These are phyloP conservation scores for Malbranchea zuffiana DNA, from an alignment of 2,329 filamentous ascomycete genomes.

Conservation along the genomic window DNA sequence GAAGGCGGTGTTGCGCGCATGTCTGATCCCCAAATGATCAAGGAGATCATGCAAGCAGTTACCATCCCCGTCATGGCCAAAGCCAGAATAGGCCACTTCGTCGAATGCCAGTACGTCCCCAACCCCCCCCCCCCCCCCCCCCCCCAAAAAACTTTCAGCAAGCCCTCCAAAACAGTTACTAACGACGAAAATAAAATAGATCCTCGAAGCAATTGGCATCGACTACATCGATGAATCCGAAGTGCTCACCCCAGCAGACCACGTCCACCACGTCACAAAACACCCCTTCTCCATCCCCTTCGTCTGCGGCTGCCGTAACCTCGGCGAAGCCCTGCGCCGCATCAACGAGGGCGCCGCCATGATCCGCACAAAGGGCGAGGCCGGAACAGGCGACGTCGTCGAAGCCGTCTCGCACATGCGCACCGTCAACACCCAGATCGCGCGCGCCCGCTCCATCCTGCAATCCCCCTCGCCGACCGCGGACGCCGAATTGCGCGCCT, in stretches of 20 bases:
- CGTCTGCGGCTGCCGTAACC: slow-evolving; percentile 89
- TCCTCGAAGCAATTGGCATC: slow-evolving; percentile 86
- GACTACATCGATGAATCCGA: slow-evolving; percentile 99
- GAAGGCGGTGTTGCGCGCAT: slow-evolving; percentile 93
- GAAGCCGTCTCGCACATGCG: slow-evolving; percentile 96
- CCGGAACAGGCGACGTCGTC: slow-evolving; percentile 91
- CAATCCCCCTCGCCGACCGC: slow-evolving; percentile 29
- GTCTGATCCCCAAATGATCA: slow-evolving; percentile 90
- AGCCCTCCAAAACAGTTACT: neutral
- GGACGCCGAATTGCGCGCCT: slow-evolving; percentile 63
- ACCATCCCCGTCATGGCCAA: slow-evolving; percentile 99
- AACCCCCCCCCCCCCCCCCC: neutral
- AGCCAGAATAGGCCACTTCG: slow-evolving; percentile 92
- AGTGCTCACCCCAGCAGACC: slow-evolving; percentile 90
- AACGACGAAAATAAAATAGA: slow-evolving; percentile 39
- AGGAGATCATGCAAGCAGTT: slow-evolving; percentile 85
- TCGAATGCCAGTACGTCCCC: slow-evolving; percentile 67
- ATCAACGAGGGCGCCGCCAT: slow-evolving; percentile 93
- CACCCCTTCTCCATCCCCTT: slow-evolving; percentile 71
- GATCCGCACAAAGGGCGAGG: slow-evolving; percentile 98
- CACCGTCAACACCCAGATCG: slow-evolving; percentile 73
- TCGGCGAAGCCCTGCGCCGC: slow-evolving; percentile 82
- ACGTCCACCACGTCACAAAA: slow-evolving; percentile 87
- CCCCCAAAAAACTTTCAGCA: neutral
- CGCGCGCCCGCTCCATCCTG: slow-evolving; percentile 51